phyloP scores from a whole-genome alignment of 164 flowering plant species.

The Tinospora cordifolia region DNA sequence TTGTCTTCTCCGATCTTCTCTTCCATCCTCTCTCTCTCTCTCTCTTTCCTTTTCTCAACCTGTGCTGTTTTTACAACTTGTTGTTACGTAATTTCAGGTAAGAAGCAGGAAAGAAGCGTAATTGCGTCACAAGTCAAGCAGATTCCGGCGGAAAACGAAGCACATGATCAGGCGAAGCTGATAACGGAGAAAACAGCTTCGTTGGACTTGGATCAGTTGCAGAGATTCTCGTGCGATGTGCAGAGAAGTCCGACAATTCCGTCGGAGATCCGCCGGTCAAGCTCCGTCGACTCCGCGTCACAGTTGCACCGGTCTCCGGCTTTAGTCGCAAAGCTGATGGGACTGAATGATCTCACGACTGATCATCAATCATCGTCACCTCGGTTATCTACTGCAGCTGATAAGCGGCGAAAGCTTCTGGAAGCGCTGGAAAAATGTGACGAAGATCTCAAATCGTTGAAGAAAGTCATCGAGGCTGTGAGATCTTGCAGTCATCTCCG shows the following conservation, averaged over 20 bases:
- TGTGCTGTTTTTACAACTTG: not conserved
- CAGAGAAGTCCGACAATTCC: slow-evolving; percentile 49
- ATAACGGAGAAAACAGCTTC: not conserved
- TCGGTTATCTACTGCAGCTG: slow-evolving; percentile 28
- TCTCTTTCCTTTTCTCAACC: not conserved
- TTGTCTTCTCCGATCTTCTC: not conserved
- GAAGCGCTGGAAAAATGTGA: slow-evolving; percentile 75
- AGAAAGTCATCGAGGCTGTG: slow-evolving; percentile 52
- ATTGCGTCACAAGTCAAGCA: not conserved
- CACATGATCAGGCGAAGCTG: not conserved
- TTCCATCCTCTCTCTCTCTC: not conserved
- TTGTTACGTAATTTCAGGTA: slow-evolving; percentile 17
- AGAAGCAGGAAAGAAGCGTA: slow-evolving; percentile 20
- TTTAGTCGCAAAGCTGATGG: slow-evolving; percentile 41
- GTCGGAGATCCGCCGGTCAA: slow-evolving; percentile 40
- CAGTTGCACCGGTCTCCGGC: slow-evolving; percentile 17
- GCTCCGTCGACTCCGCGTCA: slow-evolving; percentile 18
- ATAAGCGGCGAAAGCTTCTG: slow-evolving; percentile 52
- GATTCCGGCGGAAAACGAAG: not conserved
- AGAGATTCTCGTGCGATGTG: slow-evolving; percentile 26
- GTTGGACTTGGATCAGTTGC: slow-evolving; percentile 5
- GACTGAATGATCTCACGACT: slow-evolving; percentile 18
- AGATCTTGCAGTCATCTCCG: slow-evolving; percentile 19
- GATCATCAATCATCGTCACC: not conserved
- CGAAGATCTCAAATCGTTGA: slow-evolving; percentile 57